These are phyloP conservation scores for Thozetella sp. DNA, from an alignment of 495 filamentous ascomycete genomes.

Conservation along the genomic window DNA sequence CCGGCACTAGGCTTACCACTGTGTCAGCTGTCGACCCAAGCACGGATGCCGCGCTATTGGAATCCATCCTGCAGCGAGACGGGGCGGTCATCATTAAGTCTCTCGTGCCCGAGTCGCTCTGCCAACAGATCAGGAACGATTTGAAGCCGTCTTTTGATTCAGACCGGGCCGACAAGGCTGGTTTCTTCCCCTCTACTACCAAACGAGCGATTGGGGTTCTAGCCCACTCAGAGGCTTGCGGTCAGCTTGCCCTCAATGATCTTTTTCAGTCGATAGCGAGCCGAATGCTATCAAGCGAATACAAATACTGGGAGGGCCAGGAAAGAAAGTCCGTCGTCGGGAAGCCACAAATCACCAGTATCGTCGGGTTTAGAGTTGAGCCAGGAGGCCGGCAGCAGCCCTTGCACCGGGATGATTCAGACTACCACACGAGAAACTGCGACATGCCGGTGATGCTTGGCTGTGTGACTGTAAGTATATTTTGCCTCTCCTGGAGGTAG, in stretches of 20 bases:
- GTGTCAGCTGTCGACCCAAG: neutral
- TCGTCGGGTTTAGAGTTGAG: constrained; percentile 11
- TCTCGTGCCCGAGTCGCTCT: constrained; percentile 17
- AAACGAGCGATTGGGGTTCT: constrained; percentile 6
- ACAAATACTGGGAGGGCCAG: constrained; percentile 15
- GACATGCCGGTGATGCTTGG: constrained; percentile 10
- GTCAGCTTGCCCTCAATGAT: constrained; percentile 8
- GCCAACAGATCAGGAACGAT: constrained; percentile 22
- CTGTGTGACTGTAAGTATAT: constrained; percentile 3
- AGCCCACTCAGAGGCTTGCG: constrained; percentile 1
- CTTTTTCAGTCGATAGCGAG: constrained; percentile 5
- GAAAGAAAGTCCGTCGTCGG: constrained; percentile 13
- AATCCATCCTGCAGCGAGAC: constrained; percentile 4
- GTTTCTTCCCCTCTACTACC: constrained; percentile 16
- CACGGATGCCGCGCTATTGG: neutral
- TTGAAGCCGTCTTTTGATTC: constrained; percentile 24
- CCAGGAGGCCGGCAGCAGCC: constrained; percentile 11
- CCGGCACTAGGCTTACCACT: constrained; percentile 4
- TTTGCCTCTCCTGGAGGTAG: neutral
- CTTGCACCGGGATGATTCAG: constrained; percentile 12
- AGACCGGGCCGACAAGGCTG: constrained; percentile 19
- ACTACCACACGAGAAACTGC: constrained; percentile 14
- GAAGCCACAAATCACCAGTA: constrained; percentile 8
- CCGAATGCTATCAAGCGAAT: constrained; percentile 7
- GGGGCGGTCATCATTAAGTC: constrained; percentile 27